Evolutionary conservation across 257 asterid genomes (phyloP), one percentile per base, ranked within the genome.

Genomic region (Solanum piurae): DNA sequence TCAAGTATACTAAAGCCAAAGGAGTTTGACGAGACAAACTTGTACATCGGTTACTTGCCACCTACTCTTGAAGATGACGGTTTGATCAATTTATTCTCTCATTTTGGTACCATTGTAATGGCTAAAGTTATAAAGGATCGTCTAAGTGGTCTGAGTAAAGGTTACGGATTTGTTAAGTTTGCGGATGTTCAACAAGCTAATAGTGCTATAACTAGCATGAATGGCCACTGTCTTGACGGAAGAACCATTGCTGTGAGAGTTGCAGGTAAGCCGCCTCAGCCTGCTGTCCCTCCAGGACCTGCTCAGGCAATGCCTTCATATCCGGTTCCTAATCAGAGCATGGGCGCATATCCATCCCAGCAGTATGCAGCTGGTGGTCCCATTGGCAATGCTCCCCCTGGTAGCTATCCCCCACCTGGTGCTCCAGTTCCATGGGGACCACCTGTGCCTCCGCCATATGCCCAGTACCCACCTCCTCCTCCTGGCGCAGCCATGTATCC

Each of bases 91-190:
- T 92, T 97, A 89, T 97, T 97, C 89, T 91, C 98, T 52, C 91
- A 94, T 21, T 95, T 94, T 87, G 99, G 99, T 87, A 98, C 95
- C 58, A 97, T 95, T 85, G 99, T 95, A 90, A 97, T 95, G 99
- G 98, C 98, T 27, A 97, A 97, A 92, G 98, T 97, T 89, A 94
- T 97, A 85, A 97, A 93, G 92, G 99, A 97, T 89, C 96, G 98
- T 2, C 90, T 90, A 0, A 88, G 95, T 89, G 94, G 95, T 86
- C 88, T 92, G 89, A 95, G 98, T 91, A 97, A 97, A 90, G 99
- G 99, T 46, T 97, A 97, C 29, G 99, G 98, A 40, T 97, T 97
- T 88, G 99, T 97, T 18, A 97, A 97, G 94, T 97, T 95, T 91
- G 93, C 95, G 4, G 97, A 97, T 91, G 93, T 90, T 44, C 95